These are phyloP conservation scores for Naganishia antarctica DNA, from an alignment of 768 basidiomycete genomes.

Conservation along the genomic window DNA sequence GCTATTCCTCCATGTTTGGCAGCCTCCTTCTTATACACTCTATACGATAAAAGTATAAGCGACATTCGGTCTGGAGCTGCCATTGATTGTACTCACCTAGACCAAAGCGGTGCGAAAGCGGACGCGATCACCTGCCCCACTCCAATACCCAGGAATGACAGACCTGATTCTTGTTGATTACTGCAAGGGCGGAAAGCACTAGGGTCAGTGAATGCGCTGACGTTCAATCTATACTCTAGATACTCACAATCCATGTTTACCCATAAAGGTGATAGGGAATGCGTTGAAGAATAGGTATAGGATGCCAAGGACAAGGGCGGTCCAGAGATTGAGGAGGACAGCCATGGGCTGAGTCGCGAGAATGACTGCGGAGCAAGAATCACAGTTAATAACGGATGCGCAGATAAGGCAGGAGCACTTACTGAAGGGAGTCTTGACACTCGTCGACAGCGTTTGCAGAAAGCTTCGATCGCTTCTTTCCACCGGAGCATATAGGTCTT, in stretches of 20 bases:
- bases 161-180: conserved; percentile 52
- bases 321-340: conserved; percentile 67
- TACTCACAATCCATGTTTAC: conserved; percentile 56
- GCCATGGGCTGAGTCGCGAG: conserved; percentile 70
- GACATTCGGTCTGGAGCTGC: background rate
- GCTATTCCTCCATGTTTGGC: conserved; percentile 45
- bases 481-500: conserved; percentile 58
- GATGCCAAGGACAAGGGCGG: conserved; percentile 52
- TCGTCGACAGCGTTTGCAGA: conserved; percentile 55
- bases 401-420: conserved; percentile 37
- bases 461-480: conserved; percentile 57
- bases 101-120: conserved; percentile 41
- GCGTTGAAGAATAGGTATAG: conserved; percentile 60
- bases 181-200: background rate
- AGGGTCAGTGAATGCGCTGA: background rate
- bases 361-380: conserved; percentile 46
- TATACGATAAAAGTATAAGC: conserved; percentile 6
- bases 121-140: conserved; percentile 52
- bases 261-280: conserved; percentile 56
- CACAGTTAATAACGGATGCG: too few species aligned
- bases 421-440: conserved; percentile 71
- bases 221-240: too few species aligned
- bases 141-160: conserved; percentile 57
- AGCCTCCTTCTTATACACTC: conserved; percentile 21
- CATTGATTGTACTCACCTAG: conserved; percentile 24